phyloP scores from a whole-genome alignment of 805 yeast species.

The Candida alai region DNA sequence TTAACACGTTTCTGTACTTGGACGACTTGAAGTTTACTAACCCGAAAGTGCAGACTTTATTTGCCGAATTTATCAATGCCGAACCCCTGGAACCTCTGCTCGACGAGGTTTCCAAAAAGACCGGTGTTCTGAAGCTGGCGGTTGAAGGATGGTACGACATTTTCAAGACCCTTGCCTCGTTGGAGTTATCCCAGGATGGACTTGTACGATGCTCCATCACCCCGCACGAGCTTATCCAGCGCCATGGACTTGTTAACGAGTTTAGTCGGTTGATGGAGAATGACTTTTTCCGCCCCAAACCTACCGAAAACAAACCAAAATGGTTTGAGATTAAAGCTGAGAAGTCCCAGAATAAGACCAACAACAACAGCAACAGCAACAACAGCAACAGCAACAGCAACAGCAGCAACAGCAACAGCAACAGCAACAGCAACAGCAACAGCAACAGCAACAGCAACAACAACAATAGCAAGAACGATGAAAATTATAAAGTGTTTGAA shows the following conservation, averaged over 20 bases:
- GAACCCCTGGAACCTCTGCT: slow-evolving; percentile 15
- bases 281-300: slow-evolving; percentile 6
- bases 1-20: slow-evolving; percentile 20
- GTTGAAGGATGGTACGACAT: slow-evolving; percentile 27
- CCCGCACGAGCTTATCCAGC: slow-evolving; percentile 19
- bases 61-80: slow-evolving; percentile 12
- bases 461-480: not conserved
- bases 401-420: not conserved
- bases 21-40: slow-evolving; percentile 27
- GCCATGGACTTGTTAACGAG: slow-evolving; percentile 1
- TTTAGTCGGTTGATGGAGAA: slow-evolving; percentile 3
- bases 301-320: slow-evolving; percentile 1
- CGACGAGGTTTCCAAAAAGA: slow-evolving; percentile 13
- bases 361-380: slow-evolving; percentile 8
- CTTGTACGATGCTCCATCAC: slow-evolving; percentile 23
- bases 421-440: not conserved
- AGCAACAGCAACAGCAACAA: not conserved
- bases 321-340: too few relatives aligned
- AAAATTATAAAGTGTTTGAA: slow-evolving; percentile 16
- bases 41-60: slow-evolving; percentile 20
- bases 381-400: slow-evolving; percentile 9
- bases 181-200: slow-evolving; percentile 21
- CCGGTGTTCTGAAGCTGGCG: slow-evolving; percentile 12
- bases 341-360: slow-evolving; percentile 9
- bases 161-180: slow-evolving; percentile 23